Evolutionary conservation across 2,329 filamentous ascomycete species (phyloP), one percentile per base, ranked within the genome.

Genomic region (Fusarium lyarnte): DNA sequence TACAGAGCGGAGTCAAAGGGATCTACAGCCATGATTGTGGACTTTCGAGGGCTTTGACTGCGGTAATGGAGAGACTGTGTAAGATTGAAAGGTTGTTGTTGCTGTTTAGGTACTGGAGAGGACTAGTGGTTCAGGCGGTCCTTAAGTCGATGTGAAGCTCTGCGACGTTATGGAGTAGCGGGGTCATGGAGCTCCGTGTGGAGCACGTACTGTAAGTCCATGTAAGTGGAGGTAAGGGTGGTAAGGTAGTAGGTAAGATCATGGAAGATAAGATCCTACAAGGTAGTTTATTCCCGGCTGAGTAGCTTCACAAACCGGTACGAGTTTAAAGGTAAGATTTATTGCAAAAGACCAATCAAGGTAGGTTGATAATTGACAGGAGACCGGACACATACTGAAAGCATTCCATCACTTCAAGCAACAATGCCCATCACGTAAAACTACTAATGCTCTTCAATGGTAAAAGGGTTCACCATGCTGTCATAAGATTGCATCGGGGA

Each of bases 1-100:
- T 87, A 94, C 92, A 94, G 89, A 63, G 92, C 92, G 79, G 91
- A 93, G 82, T 94, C 92, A 79, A 92, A 93, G 12, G 91, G 90
- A 77, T 93, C 91, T 77, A 86, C 85, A 78, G 86, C 82, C 86
- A 87, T 87, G 63, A 13, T 70, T 61, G 59, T 64, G 54, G 39
- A 31, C 16, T 45, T 25, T 38, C 36, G 45, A 38, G 14, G 51
- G 35, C 12, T 41, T 42, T 21, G 39, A 39, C 43, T 39, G 9
- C 17, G 14, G 25, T 38, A 23, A 39, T 47, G 27, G 27, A 23
- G 31, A 53, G 36, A 31, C 41, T 45, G 36, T 25, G 35, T n/a
- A 36, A 55, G 39, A n/a, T 45, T 49, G 36, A 23, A 42, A 31
- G n/a, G 38, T 25, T 42, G 35, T 57, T 51, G 63, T 27, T 53